Evolutionary conservation across 1,284 basidiomycete genomes (phyloP).

Genomic region (Melampsora americana): DNA sequence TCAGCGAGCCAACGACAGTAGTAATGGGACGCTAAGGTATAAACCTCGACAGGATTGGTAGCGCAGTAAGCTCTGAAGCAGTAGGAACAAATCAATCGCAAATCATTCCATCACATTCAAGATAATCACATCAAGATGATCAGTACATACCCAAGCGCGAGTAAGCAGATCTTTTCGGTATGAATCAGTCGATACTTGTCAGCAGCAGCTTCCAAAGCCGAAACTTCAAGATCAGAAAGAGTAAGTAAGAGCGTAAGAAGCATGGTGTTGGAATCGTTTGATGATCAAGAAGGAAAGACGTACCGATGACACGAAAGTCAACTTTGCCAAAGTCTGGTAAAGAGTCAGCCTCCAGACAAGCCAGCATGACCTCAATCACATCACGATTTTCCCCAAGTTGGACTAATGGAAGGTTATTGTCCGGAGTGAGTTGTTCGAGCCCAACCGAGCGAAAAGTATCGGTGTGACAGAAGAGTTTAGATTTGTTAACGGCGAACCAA

Average conservation of each 20-base stretch:
- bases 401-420: constrained; percentile 26
- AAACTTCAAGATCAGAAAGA: constrained; percentile 5
- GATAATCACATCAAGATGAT: background rate
- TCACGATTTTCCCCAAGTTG: constrained; percentile 18
- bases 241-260: background rate
- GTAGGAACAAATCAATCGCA: background rate
- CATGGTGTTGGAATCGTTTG: background rate
- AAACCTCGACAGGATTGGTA: constrained; percentile 32
- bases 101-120: background rate
- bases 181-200: constrained; percentile 28
- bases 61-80: constrained; percentile 23
- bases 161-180: constrained; percentile 36
- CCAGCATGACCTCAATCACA: constrained; percentile 33
- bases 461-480: constrained; percentile 20
- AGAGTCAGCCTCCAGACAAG: constrained; percentile 27
- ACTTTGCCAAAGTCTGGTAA: constrained; percentile 28
- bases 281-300: background rate
- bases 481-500: constrained; percentile 26
- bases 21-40: constrained; percentile 34
- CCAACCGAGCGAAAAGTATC: constrained; percentile 25
- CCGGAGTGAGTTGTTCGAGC: constrained; percentile 26
- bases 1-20: constrained; percentile 29
- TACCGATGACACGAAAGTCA: constrained; percentile 19
- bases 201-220: constrained; percentile 34
- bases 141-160: constrained; percentile 20